Evolutionary conservation across 116 monocot species (phyloP).

Genomic region (Iris pallida): DNA sequence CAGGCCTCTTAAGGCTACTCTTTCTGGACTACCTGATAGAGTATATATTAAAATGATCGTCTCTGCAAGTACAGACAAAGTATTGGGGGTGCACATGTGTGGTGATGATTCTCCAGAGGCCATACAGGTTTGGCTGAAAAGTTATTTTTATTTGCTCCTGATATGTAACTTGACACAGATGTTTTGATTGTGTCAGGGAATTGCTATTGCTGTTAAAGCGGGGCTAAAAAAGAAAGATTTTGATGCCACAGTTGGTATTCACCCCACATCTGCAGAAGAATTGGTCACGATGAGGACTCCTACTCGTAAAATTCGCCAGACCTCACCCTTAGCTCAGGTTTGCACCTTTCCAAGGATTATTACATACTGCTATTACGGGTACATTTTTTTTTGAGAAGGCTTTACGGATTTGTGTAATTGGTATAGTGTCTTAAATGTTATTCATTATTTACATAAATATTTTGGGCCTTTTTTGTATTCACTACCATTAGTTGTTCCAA

Average conservation of each 20-base stretch:
- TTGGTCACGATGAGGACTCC: conserved; percentile 94
- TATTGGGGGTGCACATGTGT: conserved; percentile 99
- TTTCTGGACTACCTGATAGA: conserved; percentile 96
- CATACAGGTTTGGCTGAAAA: conserved; percentile 64
- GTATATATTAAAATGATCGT: conserved; percentile 88
- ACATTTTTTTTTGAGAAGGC: no score
- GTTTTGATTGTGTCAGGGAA: conserved; percentile 45
- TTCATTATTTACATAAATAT: no score
- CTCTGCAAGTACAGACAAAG: conserved; percentile 80
- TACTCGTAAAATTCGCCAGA: conserved; percentile 68
- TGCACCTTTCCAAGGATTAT: neutral
- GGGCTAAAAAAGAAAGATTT: conserved; percentile 86
- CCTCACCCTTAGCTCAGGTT: conserved; percentile 39
- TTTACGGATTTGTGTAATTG: no score
- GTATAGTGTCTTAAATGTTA: no score
- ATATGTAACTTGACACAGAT: neutral
- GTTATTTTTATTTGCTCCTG: conserved; percentile 5
- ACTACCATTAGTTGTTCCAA: no score
- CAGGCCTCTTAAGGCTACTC: conserved; percentile 90
- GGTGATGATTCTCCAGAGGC: conserved; percentile 97
- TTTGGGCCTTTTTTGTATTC: no score
- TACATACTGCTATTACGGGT: neutral
- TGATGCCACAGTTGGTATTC: conserved; percentile 90
- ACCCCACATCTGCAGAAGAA: conserved; percentile 96
- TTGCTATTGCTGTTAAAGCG: conserved; percentile 95